phyloP scores from a whole-genome alignment of 1,284 basidiomycete genomes.

The Tilletia setariae region DNA sequence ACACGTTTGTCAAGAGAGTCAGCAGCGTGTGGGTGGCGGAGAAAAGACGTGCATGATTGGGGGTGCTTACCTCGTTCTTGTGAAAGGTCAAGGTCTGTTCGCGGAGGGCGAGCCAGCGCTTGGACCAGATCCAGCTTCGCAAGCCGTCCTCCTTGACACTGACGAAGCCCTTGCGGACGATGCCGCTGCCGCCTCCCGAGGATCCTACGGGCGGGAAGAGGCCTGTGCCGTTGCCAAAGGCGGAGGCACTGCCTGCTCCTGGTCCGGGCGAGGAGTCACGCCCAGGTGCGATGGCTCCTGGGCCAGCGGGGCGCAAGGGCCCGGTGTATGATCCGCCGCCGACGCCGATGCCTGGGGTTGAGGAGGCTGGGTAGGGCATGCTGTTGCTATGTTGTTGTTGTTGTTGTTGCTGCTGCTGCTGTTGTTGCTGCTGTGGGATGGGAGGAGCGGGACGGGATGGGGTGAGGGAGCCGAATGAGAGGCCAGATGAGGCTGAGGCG shows the following conservation, averaged over 20 bases:
- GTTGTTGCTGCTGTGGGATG: constrained; percentile 24
- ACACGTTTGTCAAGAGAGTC: not conserved
- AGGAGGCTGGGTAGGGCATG: constrained; percentile 33
- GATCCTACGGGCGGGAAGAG: not conserved
- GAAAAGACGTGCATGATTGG: not conserved
- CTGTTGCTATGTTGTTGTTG: constrained; percentile 35
- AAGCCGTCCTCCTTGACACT: constrained; percentile 55
- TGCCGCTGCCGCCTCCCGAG: not conserved
- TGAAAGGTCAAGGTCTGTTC: constrained; percentile 78
- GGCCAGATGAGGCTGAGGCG: not conserved
- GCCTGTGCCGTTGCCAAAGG: not conserved
- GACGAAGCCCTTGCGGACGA: constrained; percentile 51
- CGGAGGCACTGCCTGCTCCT: no score
- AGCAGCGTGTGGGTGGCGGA: not conserved
- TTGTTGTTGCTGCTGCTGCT: constrained; percentile 18
- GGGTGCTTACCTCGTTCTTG: constrained; percentile 74
- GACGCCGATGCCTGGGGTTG: constrained; percentile 25
- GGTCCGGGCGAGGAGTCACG: not conserved
- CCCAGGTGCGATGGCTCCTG: constrained; percentile 29
- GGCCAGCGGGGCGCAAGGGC: constrained; percentile 41
- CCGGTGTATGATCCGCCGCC: constrained; percentile 48
- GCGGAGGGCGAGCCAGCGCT: constrained; percentile 82
- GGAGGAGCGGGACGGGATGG: constrained; percentile 47
- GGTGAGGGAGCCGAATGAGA: constrained; percentile 36
- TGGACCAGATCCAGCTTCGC: constrained; percentile 84